Percentiles rank a stretch among this genome's conserved stretches.
Evolutionary conservation across 1,284 basidiomycete species (phyloP).

Genomic region (Serendipita sp.): DNA sequence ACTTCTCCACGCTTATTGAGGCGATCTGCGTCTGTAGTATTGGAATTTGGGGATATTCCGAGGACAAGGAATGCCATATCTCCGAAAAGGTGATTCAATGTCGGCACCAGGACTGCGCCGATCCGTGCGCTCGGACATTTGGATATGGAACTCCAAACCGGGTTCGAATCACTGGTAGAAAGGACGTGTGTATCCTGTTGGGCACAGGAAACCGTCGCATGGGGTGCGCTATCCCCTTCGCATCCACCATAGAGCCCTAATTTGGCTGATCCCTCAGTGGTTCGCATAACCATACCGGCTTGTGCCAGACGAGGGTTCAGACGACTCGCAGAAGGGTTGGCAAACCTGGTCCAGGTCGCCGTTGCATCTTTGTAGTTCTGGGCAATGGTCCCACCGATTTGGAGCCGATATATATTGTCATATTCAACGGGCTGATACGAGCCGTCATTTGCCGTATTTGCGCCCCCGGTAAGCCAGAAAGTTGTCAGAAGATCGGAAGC

Average conservation of each 20-base stretch:
- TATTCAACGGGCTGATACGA: slow-evolving; percentile 40
- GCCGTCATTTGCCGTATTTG: slow-evolving; percentile 28
- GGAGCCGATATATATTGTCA: slow-evolving; percentile 25
- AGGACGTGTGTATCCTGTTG: slow-evolving; percentile 41
- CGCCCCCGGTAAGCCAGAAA: slow-evolving; percentile 55
- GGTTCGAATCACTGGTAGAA: slow-evolving; percentile 25
- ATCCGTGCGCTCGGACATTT: slow-evolving; percentile 58
- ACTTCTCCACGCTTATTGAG: slow-evolving; percentile 42
- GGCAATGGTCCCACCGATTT: slow-evolving; percentile 48
- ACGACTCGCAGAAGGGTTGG: slow-evolving; percentile 19
- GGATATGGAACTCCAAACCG: slow-evolving; percentile 18
- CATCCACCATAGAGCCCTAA: slow-evolving; percentile 52
- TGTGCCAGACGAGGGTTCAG: slow-evolving; percentile 31
- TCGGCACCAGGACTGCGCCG: slow-evolving; percentile 43
- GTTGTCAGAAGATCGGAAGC: slow-evolving; percentile 34
- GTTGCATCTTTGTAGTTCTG: slow-evolving; percentile 47
- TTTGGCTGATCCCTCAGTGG: slow-evolving; percentile 20
- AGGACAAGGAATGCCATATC: slow-evolving; percentile 50
- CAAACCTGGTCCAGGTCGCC: slow-evolving; percentile 43
- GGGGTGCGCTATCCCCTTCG: slow-evolving; percentile 21
- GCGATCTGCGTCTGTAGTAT: slow-evolving; percentile 51
- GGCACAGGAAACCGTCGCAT: slow-evolving; percentile 34
- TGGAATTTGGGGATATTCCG: slow-evolving; percentile 44
- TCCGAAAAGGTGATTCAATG: slow-evolving; percentile 39
- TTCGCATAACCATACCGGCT: slow-evolving; percentile 39